Evolutionary conservation across 108 stramenopile species (phyloP), one percentile per base, ranked within the genome.

Genomic region (Cylindrotheca closterium): DNA sequence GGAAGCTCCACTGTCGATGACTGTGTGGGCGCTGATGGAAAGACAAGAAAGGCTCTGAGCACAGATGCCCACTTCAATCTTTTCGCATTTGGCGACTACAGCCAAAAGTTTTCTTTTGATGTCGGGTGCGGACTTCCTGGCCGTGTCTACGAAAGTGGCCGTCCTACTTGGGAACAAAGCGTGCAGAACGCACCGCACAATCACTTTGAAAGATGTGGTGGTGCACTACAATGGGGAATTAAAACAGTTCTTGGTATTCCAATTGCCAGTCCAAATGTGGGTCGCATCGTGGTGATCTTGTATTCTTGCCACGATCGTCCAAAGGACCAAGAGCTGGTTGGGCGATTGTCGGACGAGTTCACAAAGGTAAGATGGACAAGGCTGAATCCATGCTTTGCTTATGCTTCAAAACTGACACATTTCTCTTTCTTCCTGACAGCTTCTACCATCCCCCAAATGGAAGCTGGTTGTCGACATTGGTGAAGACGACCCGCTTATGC

Each of bases 381-480:
- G 45, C 3, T 2, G 3, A 2, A 8, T 22, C 25, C 32, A 22
- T 59, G 19, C 32, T 21, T 42, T 10, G 1, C 61, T 19, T 24
- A 27, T n/a, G 30, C n/a, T 18, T 31, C 26, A 30, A 27, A 47
- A 47, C 51, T 12, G 24, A 46, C 2, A 42, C 17, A 18, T 49
- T 49, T n/a, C 31, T 30, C 5, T 69, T 28, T 33, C 37, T 10
- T 66, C 27, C 47, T 42, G n/a, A 8, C 67, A 80, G 77, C 58
- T 93, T 55, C 67, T 88, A 68, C 92, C 92, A 0, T 74, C 79
- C 24, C 92, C 92, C 15, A 88, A 86, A 57, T 93, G 92, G 92
- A 93, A 93, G 78, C 73, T 93, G 45, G 84, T 90, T 37, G 92
- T 93, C 2, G 92, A 93, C 58, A 62, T 93, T 15, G 92, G 92